A percentile compares a stretch with the other conserved stretches of the same genome.
Evolutionary conservation across 768 basidiomycete species (phyloP).

Genomic region (Panellus pusillus): DNA sequence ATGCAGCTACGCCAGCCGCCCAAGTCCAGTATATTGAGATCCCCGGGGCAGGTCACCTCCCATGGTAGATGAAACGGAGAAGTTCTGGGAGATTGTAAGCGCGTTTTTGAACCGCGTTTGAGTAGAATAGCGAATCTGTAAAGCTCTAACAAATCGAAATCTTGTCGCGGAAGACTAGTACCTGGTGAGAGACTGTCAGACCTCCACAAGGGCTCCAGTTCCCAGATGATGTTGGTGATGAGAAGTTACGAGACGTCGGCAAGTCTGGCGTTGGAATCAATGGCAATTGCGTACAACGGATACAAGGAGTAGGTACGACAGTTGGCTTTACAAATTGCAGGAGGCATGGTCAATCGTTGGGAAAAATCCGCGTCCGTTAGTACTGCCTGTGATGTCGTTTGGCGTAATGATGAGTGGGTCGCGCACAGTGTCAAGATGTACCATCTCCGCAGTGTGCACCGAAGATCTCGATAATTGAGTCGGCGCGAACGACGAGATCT

Average conservation of each 20-base stretch:
- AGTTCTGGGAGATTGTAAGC: slow-evolving; percentile 37
- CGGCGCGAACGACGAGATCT: slow-evolving; percentile 49
- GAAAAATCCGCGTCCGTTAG: slow-evolving; percentile 64
- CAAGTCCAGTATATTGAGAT: slow-evolving; percentile 36
- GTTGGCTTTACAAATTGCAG: slow-evolving; percentile 20
- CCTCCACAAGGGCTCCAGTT: too few relatives aligned
- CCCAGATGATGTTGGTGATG: too few relatives aligned
- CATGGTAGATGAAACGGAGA: slow-evolving; percentile 50
- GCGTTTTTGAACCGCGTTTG: slow-evolving; percentile 28
- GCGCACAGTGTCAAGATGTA: slow-evolving; percentile 57
- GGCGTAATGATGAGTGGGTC: slow-evolving; percentile 60
- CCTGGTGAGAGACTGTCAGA: too few relatives aligned
- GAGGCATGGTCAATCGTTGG: slow-evolving; percentile 67
- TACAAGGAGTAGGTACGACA: not conserved
- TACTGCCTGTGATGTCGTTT: slow-evolving; percentile 68
- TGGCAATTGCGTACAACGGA: too few relatives aligned
- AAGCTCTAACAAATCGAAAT: too few relatives aligned
- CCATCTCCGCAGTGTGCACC: slow-evolving; percentile 45
- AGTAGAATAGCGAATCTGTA: not conserved
- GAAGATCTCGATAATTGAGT: slow-evolving; percentile 73
- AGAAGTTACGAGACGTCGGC: too few relatives aligned
- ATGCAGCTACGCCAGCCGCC: slow-evolving; percentile 19
- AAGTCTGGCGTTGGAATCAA: too few relatives aligned
- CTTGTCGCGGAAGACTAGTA: too few relatives aligned
- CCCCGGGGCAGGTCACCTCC: slow-evolving; percentile 45